A percentile compares a stretch with the other conserved stretches of the same genome.
These are phyloP conservation scores for Oxytropis ochrocephala DNA, from an alignment of 306 rosid species.

Conservation along the genomic window DNA sequence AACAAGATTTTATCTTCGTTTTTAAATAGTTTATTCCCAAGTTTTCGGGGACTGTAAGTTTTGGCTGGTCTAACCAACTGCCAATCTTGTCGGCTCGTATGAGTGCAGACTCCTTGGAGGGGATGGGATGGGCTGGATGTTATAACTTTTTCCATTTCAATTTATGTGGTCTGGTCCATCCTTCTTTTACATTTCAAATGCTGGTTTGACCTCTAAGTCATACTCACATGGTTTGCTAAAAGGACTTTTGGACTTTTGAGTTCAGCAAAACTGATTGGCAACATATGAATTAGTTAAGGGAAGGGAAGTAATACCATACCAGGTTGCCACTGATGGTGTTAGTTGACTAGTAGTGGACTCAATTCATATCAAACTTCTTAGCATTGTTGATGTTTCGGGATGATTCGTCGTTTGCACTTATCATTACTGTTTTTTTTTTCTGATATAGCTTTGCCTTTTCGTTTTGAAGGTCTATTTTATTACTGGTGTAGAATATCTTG, in stretches of 20 bases:
- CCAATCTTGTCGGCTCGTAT: too few species aligned
- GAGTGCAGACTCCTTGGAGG: too few species aligned
- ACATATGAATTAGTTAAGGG: background rate
- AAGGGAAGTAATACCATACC: background rate
- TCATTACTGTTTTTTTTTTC: constrained; percentile 3
- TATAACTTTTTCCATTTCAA: too few species aligned
- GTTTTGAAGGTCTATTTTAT: constrained; percentile 31
- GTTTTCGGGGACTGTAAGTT: too few species aligned
- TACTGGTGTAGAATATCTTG: constrained; percentile 40
- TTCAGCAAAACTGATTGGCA: background rate
- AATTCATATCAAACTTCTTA: too few species aligned
- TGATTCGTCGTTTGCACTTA: background rate
- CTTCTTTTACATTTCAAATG: background rate
- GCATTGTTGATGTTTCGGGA: background rate
- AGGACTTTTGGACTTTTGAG: background rate
- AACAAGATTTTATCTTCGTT: background rate
- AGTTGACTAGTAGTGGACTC: background rate
- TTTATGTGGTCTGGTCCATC: too few species aligned
- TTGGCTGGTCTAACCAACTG: too few species aligned
- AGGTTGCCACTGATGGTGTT: background rate
- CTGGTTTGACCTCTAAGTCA: background rate
- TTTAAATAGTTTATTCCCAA: too few species aligned
- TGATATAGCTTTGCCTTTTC: background rate
- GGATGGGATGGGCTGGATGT: too few species aligned
- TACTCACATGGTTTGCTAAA: background rate